phyloP scores from a whole-genome alignment of 371 early-diverging fungal genomes.

The Catenaria anguillulae region DNA sequence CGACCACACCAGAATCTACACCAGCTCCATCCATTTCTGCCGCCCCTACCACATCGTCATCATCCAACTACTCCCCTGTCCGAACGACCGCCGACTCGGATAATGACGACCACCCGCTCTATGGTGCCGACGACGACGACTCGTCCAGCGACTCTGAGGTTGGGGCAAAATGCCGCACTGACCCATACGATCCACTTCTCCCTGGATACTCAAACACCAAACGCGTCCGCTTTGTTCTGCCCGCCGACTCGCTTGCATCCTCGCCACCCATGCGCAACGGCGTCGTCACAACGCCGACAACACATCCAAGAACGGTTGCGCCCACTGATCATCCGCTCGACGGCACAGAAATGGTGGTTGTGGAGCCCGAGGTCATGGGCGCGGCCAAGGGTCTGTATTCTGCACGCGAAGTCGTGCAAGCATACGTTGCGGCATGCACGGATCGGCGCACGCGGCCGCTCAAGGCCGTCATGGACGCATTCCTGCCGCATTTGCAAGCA shows the following conservation, averaged over 20 bases:
- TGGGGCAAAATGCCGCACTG: no score
- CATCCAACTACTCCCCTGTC: no score
- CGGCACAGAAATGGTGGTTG: neutral
- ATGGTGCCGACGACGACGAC: no score
- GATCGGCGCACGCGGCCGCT: slow-evolving; percentile 1
- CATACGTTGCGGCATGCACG: neutral
- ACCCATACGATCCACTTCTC: neutral
- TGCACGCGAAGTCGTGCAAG: neutral
- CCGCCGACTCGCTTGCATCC: neutral
- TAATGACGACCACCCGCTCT: no score
- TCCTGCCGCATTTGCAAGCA: neutral
- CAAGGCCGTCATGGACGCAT: slow-evolving; percentile 2
- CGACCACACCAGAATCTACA: no score
- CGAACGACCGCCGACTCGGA: no score
- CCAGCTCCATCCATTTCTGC: no score
- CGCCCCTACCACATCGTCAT: no score
- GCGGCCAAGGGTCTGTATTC: neutral
- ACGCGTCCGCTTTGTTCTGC: neutral
- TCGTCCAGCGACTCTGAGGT: no score
- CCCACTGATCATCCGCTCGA: neutral
- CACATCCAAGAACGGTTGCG: neutral
- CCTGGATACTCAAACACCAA: neutral
- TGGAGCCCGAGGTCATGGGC: neutral
- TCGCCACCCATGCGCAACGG: neutral
- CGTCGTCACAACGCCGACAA: no score